Percentiles rank a stretch among this genome's conserved stretches.
phyloP scores from a whole-genome alignment of 495 filamentous ascomycete species.

The Daldinia vernicosa region DNA sequence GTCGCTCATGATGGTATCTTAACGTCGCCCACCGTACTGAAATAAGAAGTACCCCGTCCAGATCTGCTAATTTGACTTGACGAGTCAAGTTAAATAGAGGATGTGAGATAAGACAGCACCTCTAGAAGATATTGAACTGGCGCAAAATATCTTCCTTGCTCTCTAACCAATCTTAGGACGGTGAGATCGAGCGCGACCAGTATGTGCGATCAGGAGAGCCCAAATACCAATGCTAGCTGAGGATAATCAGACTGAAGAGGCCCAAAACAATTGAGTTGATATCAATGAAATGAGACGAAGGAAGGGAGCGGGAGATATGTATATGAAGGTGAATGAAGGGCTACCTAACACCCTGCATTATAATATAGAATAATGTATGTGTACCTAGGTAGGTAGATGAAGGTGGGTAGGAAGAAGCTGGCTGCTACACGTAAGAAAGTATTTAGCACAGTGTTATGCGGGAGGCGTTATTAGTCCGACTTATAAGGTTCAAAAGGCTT shows the following conservation, averaged over 20 bases:
- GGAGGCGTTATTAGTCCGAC: slow-evolving; percentile 13
- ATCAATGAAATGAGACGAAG: slow-evolving; percentile 12
- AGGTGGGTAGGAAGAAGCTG: neutral
- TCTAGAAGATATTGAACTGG: neutral
- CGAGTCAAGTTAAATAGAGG: neutral
- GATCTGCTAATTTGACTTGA: neutral
- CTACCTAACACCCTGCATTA: slow-evolving; percentile 7
- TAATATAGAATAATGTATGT: slow-evolving; percentile 21
- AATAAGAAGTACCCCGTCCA: neutral
- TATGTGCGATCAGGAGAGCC: slow-evolving; percentile 4
- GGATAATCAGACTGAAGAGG: neutral
- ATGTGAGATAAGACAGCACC: neutral
- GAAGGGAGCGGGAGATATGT: slow-evolving; percentile 19
- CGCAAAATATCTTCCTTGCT: neutral
- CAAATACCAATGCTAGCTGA: slow-evolving; percentile 6
- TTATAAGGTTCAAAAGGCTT: slow-evolving; percentile 8
- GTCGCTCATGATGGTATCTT: slow-evolving; percentile 42
- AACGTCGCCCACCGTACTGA: neutral
- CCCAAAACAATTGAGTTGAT: slow-evolving; percentile 1
- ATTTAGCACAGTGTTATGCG: slow-evolving; percentile 17
- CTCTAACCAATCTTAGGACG: neutral
- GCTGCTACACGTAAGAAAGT: slow-evolving; percentile 1
- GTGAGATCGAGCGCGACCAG: slow-evolving; percentile 2
- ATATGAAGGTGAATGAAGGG: slow-evolving; percentile 7
- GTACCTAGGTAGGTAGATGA: too few species aligned